phyloP scores from a whole-genome alignment of 1,139 yeast species.

The Lodderomyces orthopsilosis region DNA sequence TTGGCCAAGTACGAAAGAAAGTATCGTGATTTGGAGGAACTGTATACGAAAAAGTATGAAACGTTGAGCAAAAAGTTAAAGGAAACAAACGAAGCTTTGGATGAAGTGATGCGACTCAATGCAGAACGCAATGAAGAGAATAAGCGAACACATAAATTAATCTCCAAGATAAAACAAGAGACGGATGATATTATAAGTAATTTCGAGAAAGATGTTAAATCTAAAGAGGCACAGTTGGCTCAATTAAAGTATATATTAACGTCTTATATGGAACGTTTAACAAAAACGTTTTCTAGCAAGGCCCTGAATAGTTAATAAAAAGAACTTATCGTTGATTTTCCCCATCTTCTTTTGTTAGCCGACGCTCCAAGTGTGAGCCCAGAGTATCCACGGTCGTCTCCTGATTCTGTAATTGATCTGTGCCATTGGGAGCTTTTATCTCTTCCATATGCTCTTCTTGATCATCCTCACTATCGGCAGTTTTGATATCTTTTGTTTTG shows the following conservation, averaged over 20 bases:
- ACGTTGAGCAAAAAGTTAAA: constrained; percentile 46
- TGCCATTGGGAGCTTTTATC: not conserved
- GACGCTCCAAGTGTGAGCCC: not conserved
- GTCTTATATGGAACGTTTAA: constrained; percentile 20
- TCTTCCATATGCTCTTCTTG: constrained; percentile 11
- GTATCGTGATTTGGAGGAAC: constrained; percentile 46
- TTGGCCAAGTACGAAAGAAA: constrained; percentile 54
- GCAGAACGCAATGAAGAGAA: constrained; percentile 52
- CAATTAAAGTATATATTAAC: constrained; percentile 53
- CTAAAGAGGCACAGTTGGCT: constrained; percentile 52
- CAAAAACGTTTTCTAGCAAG: not conserved
- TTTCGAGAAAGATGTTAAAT: constrained; percentile 54
- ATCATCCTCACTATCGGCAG: constrained; percentile 14
- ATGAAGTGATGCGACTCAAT: constrained; percentile 49
- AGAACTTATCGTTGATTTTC: not conserved
- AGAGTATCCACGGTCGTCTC: not conserved
- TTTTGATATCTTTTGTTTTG: constrained; percentile 24
- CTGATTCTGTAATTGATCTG: not conserved
- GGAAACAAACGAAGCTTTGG: constrained; percentile 46
- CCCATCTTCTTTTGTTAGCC: not conserved
- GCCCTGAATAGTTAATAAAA: not conserved
- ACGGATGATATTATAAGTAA: constrained; percentile 42
- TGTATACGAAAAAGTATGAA: constrained; percentile 45
- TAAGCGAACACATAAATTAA: constrained; percentile 45
- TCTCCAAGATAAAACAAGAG: constrained; percentile 46